phyloP scores from a whole-genome alignment of 805 yeast species.

The Myxozyma vanderwaltii region DNA sequence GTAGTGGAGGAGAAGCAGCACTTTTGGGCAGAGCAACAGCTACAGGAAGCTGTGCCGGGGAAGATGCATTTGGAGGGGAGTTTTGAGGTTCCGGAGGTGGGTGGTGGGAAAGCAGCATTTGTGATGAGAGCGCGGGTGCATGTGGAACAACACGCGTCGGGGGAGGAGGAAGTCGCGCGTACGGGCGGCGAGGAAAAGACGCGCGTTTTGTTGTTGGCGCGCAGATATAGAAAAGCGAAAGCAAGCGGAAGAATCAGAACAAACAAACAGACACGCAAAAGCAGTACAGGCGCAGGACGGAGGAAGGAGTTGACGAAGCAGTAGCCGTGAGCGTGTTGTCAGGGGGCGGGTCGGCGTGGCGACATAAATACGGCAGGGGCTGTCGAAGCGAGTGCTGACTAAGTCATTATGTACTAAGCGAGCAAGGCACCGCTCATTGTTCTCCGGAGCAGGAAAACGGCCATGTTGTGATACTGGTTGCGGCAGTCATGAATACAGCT shows the following conservation, averaged over 20 bases:
- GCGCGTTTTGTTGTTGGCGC: too few species aligned
- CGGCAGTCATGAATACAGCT: too few species aligned
- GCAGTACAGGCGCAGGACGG: background rate
- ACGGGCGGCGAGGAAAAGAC: background rate
- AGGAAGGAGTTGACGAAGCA: background rate
- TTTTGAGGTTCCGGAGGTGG: background rate
- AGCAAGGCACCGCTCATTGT: background rate
- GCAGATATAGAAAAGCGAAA: too few species aligned
- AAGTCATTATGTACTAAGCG: background rate
- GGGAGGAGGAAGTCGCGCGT: background rate
- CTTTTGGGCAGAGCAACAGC: background rate
- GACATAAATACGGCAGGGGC: background rate
- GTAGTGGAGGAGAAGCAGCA: background rate
- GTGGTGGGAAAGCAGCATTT: constrained; percentile 6
- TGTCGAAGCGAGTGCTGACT: background rate
- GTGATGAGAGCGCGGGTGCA: background rate
- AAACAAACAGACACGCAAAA: background rate
- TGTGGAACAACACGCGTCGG: constrained; percentile 7
- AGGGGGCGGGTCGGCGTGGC: background rate
- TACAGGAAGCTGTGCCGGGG: background rate
- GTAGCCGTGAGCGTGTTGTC: too few species aligned
- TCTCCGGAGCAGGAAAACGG: too few species aligned
- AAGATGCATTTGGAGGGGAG: background rate
- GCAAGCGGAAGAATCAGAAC: too few species aligned
- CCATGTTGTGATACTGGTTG: background rate